A percentile compares a stretch with the other conserved stretches of the same genome.
Conservation (phyloP, 441 rosid genomes). For the Adansonia rubrostipa region DNA sequence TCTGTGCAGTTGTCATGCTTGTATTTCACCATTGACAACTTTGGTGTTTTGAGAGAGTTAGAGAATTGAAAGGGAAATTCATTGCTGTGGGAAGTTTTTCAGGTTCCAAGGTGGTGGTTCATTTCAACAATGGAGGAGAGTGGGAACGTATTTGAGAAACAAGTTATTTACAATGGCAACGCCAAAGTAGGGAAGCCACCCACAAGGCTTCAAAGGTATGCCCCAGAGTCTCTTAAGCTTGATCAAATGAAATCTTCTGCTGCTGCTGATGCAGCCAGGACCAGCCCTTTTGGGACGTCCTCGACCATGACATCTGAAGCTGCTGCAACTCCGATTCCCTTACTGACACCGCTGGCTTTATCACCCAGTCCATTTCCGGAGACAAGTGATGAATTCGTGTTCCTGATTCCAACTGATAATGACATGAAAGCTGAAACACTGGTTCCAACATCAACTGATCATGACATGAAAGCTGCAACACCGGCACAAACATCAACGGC, state of each 20-base stretch:
- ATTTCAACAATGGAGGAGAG: conserved; percentile 39
- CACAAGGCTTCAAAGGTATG: conserved; percentile 62
- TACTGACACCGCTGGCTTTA: conserved; percentile 57
- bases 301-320: not conserved
- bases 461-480: not conserved
- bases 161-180: conserved; percentile 24
- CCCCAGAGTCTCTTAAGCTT: conserved; percentile 53
- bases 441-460: not conserved
- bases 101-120: not conserved
- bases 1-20: not conserved
- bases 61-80: not conserved
- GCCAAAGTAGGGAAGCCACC: conserved; percentile 44
- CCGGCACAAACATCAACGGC: not conserved
- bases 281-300: conserved; percentile 8
- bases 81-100: not conserved
- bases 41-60: not conserved
- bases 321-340: conserved; percentile 68
- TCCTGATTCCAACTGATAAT: conserved; percentile 23
- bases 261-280: not conserved
- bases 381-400: conserved; percentile 27
- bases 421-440: not conserved
- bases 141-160: conserved; percentile 35
- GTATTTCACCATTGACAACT: not conserved
- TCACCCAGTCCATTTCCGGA: conserved; percentile 34
- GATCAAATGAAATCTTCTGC: conserved; percentile 11